Base-by-base conservation (phyloP, 106 monocot genomes). In the Allium cepa region DNA sequence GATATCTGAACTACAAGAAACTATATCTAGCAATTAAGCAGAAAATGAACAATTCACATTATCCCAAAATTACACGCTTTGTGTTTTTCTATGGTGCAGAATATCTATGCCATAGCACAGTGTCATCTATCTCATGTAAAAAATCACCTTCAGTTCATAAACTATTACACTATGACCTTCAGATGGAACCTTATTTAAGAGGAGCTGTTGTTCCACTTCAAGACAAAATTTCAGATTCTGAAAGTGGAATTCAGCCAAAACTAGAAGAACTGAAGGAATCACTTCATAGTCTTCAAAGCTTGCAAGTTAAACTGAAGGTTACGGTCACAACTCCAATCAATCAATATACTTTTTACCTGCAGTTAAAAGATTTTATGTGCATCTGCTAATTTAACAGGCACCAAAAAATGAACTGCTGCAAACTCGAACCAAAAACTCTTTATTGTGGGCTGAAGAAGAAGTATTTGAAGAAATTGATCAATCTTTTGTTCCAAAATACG, bases 281-380 rank as follows among this genome's bases (percentile, higher is more conserved):
- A 50, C 79, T 89, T 46, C 6, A 53, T 47, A 80, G 53, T 76
- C 75, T 85, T 48, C 79, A 89, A 53, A 69, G 27, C 17, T 72
- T 89, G 82, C 79, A 89, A 72, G 77, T 85, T 51, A 89, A 89
- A 78, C 36, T 89, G 76, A 85, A 82, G 85, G 88, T 89, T 2
- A 36, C 5, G 36, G 36, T 5, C 36, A 36, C 36, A 36, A 36
- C 36, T 36, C 36, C 36, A 36, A 36, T 36, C 36, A 36, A 36
- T 36, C 36, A 1, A 36, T 4, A 36, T 36, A 36, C 5, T 36
- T 4, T 36, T 36, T 36, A 4, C 36, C 36, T 36, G 36, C 36
- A 36, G 4, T 36, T 36, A 36, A 53, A 69, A 45, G 28, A 50
- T 27, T 27, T 46, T 73, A 14, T 8, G 17, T 49, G 46, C 13